These are phyloP conservation scores for Rickenella mellea DNA, from an alignment of 768 basidiomycete genomes.

Conservation along the genomic window DNA sequence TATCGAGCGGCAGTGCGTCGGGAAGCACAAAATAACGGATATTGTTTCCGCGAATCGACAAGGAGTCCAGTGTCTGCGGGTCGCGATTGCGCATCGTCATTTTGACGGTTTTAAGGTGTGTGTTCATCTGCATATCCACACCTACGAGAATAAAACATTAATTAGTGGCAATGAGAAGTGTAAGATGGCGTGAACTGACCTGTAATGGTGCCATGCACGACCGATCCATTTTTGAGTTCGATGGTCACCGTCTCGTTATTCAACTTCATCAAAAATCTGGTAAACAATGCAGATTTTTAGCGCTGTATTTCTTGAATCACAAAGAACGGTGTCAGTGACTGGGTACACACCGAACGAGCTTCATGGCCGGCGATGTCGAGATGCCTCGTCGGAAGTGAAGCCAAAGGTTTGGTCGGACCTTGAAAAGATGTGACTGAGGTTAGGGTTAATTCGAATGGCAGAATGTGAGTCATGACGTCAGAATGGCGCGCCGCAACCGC, in stretches of 20 bases:
- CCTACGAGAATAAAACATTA: constrained; percentile 36
- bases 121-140: constrained; percentile 99
- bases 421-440: too few relatives aligned
- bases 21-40: constrained; percentile 97
- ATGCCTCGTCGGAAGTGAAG: too few relatives aligned
- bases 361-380: constrained; percentile 46
- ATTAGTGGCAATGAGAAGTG: neutral
- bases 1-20: constrained; percentile 92
- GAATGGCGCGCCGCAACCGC: too few relatives aligned
- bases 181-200: constrained; percentile 39
- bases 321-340: constrained; percentile 9
- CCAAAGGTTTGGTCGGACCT: too few relatives aligned
- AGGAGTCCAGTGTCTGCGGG: constrained; percentile 74
- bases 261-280: constrained; percentile 97
- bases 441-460: too few relatives aligned
- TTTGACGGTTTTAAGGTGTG: constrained; percentile 95
- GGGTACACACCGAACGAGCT: constrained; percentile 65
- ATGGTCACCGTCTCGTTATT: constrained; percentile 99
- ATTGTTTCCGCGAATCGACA: constrained; percentile 95
- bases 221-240: constrained; percentile 95
- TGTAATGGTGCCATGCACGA: constrained; percentile 94
- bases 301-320: constrained; percentile 1
- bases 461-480: too few relatives aligned
- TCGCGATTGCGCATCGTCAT: constrained; percentile 90
- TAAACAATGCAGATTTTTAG: constrained; percentile 3